Percentiles rank a stretch among this genome's conserved stretches.
These are phyloP conservation scores for Choanephora cucurbitarum DNA, from an alignment of 371 early-diverging fungal genomes.

Conservation along the genomic window DNA sequence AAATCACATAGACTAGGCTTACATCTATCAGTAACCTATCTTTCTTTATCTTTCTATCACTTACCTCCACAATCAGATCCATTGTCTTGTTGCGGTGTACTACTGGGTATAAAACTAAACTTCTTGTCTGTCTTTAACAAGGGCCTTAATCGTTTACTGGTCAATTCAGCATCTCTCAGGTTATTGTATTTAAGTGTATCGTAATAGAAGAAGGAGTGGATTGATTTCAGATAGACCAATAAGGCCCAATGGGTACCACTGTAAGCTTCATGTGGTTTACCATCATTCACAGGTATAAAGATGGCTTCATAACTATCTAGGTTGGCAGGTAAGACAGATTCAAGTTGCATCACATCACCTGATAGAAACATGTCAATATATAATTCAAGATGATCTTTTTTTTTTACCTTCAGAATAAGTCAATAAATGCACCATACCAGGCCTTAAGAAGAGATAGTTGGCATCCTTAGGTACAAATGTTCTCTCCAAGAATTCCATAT, in stretches of 20 bases:
- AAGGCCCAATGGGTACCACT: conserved; percentile 58
- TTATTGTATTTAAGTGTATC: conserved; percentile 46
- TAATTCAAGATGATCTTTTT: background rate
- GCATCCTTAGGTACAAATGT: conserved; percentile 27
- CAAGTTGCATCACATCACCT: conserved; percentile 31
- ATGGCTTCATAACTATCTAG: conserved; percentile 31
- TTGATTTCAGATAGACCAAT: conserved; percentile 37
- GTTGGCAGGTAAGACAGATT: conserved; percentile 35
- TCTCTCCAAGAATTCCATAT: conserved; percentile 55
- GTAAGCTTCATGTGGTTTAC: conserved; percentile 32
- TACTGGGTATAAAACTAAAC: conserved; percentile 29
- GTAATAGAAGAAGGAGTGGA: conserved; percentile 45
- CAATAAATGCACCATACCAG: conserved; percentile 43
- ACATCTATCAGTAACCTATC: too few species aligned
- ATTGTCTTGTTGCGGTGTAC: conserved; percentile 53
- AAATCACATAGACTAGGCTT: conserved; percentile 41
- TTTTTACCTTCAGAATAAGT: conserved; percentile 37
- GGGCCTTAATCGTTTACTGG: conserved; percentile 18
- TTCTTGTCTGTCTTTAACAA: conserved; percentile 18
- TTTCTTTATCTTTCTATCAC: too few species aligned
- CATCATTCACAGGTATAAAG: conserved; percentile 54
- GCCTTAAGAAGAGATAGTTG: conserved; percentile 36
- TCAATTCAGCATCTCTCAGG: conserved; percentile 25
- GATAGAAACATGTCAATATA: background rate
- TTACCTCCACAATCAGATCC: conserved; percentile 56